A percentile compares a stretch with the other conserved stretches of the same genome.
phyloP scores from a whole-genome alignment of 371 early-diverging fungal genomes.

The Blakeslea trispora region DNA sequence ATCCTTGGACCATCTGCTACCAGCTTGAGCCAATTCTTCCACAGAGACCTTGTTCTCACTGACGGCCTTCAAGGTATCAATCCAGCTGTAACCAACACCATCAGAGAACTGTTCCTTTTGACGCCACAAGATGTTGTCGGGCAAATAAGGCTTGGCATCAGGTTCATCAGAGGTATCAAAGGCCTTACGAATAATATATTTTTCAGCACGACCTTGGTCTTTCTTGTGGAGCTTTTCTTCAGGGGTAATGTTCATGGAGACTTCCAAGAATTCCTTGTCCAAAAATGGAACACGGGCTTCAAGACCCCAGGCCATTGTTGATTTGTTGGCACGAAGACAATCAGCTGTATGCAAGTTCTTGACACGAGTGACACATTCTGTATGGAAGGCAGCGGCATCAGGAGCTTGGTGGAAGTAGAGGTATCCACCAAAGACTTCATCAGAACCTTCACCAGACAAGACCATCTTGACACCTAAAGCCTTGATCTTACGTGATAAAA shows the following conservation, averaged over 20 bases:
- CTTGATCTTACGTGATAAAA: slow-evolving; percentile 94
- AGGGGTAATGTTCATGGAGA: slow-evolving; percentile 84
- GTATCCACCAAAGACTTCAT: slow-evolving; percentile 97
- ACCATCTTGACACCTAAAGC: slow-evolving; percentile 99
- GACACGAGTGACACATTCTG: slow-evolving; percentile 87
- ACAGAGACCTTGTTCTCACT: slow-evolving; percentile 75
- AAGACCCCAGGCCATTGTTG: slow-evolving; percentile 98
- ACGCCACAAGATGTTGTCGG: slow-evolving; percentile 90
- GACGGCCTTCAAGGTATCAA: slow-evolving; percentile 84
- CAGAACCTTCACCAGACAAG: slow-evolving; percentile 93
- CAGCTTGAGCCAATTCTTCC: slow-evolving; percentile 69
- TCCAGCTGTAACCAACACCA: slow-evolving; percentile 97
- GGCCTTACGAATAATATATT: slow-evolving; percentile 83
- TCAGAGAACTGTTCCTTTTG: slow-evolving; percentile 99
- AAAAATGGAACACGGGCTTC: slow-evolving; percentile 98
- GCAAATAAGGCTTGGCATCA: slow-evolving; percentile 82
- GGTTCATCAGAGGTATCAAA: slow-evolving; percentile 70
- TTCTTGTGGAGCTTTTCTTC: slow-evolving; percentile 73
- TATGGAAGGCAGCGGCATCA: slow-evolving; percentile 74
- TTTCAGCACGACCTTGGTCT: slow-evolving; percentile 78
- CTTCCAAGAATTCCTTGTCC: slow-evolving; percentile 86
- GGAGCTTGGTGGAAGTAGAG: slow-evolving; percentile 98
- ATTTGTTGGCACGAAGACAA: slow-evolving; percentile 96
- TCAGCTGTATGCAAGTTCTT: slow-evolving; percentile 95
- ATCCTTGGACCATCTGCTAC: slow-evolving; percentile 80